Percentiles rank a stretch among this genome's conserved stretches.
These are phyloP conservation scores for Leishmania gerbilli DNA, from an alignment of 208 protist genomes.

Conservation along the genomic window DNA sequence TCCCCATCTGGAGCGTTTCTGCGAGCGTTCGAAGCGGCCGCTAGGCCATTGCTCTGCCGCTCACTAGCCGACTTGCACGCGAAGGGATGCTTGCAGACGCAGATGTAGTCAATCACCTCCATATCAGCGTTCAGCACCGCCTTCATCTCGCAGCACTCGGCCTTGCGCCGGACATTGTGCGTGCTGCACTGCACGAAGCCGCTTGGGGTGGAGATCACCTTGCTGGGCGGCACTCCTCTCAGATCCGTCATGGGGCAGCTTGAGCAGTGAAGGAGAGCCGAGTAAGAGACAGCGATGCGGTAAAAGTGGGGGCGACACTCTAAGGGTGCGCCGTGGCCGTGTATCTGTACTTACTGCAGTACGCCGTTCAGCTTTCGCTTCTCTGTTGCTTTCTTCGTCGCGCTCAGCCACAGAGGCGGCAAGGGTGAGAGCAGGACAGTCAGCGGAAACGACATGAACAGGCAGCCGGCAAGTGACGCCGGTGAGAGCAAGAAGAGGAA, in stretches of 20 bases:
- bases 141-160: slow-evolving; percentile 47
- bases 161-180: slow-evolving; percentile 56
- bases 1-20: neutral
- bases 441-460: neutral
- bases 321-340: neutral
- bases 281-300: neutral
- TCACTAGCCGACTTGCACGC: slow-evolving; percentile 34
- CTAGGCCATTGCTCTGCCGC: neutral
- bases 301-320: neutral
- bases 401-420: neutral
- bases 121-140: slow-evolving; percentile 74
- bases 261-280: neutral
- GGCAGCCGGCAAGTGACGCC: neutral
- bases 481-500: neutral
- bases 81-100: slow-evolving; percentile 45
- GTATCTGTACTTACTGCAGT: neutral
- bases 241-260: slow-evolving; percentile 7
- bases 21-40: neutral
- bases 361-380: neutral
- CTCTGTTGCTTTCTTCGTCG: neutral
- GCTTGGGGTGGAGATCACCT: slow-evolving; percentile 7
- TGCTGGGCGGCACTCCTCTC: neutral
- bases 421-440: neutral
- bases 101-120: slow-evolving; percentile 58
- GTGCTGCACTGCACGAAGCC: slow-evolving; percentile 55